These are phyloP conservation scores for Nitzschia palea DNA, from an alignment of 108 stramenopile species.

Conservation along the genomic window DNA sequence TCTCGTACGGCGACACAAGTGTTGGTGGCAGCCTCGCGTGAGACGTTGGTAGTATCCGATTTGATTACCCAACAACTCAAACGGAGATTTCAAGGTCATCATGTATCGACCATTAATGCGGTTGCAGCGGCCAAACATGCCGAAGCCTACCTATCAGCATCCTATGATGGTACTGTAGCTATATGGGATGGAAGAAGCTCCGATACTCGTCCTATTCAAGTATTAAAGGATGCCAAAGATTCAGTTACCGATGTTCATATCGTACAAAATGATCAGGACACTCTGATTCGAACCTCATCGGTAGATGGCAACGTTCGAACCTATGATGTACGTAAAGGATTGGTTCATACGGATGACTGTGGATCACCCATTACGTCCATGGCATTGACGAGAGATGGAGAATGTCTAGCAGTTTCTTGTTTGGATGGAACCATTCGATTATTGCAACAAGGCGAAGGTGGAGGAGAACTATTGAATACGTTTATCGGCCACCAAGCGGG, in stretches of 20 bases:
- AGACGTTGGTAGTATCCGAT: conserved; percentile 69
- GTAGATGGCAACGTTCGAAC: conserved; percentile 78
- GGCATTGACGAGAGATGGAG: conserved; percentile 52
- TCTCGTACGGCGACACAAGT: conserved; percentile 14
- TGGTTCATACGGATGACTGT: conserved; percentile 51
- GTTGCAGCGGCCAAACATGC: conserved; percentile 45
- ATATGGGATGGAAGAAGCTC: conserved; percentile 74
- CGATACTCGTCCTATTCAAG: conserved; percentile 63
- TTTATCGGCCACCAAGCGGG: conserved; percentile 53
- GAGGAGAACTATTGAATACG: conserved; percentile 52
- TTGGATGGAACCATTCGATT: conserved; percentile 79
- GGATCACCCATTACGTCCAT: conserved; percentile 63
- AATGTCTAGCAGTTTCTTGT: conserved; percentile 65
- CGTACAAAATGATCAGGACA: conserved; percentile 19
- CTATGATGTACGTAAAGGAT: conserved; percentile 72
- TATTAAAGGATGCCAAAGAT: conserved; percentile 77
- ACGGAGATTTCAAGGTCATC: conserved; percentile 60
- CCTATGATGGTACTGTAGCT: conserved; percentile 76
- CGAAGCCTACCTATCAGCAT: conserved; percentile 63
- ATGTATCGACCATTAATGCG: conserved; percentile 56
- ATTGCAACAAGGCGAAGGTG: conserved; percentile 29
- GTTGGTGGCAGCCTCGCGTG: conserved; percentile 65
- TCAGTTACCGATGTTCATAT: conserved; percentile 67
- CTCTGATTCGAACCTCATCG: conserved; percentile 59
- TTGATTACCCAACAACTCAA: conserved; percentile 61